A percentile compares a stretch with the other conserved stretches of the same genome.
phyloP scores from a whole-genome alignment of 441 rosid species.

The Erodium trifolium region DNA sequence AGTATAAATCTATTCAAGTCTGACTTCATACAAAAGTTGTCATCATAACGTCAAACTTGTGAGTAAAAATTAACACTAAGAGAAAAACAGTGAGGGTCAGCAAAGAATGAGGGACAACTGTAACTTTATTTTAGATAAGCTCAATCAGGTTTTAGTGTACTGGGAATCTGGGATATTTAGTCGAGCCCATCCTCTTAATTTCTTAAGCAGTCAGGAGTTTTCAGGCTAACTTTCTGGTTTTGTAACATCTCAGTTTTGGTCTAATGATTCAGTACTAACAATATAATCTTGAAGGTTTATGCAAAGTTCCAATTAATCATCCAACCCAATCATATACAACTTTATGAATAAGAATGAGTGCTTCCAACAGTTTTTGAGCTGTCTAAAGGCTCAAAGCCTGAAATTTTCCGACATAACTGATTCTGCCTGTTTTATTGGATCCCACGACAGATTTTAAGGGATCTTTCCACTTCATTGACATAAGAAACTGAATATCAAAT shows the following conservation, averaged over 20 bases:
- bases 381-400: not conserved
- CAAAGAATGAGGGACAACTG: not conserved
- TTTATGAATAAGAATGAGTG: not conserved
- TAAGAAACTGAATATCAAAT: too few relatives aligned
- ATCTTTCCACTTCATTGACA: not conserved
- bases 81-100: not conserved
- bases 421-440: not conserved
- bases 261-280: not conserved
- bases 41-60: not conserved
- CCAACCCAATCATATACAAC: not conserved
- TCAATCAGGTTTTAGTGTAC: not conserved
- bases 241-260: not conserved
- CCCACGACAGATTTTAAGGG: not conserved
- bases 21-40: not conserved
- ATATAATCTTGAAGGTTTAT: not conserved
- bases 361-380: not conserved
- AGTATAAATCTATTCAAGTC: constrained; percentile 4
- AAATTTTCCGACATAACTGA: not conserved
- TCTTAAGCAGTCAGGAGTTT: not conserved
- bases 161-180: not conserved
- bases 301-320: not conserved
- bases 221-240: not conserved
- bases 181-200: not conserved
- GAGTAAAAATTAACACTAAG: not conserved
- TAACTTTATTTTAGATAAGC: not conserved